Evolutionary conservation across 2,329 filamentous ascomycete genomes (phyloP).

Genomic region (Cercospora nicotianae): DNA sequence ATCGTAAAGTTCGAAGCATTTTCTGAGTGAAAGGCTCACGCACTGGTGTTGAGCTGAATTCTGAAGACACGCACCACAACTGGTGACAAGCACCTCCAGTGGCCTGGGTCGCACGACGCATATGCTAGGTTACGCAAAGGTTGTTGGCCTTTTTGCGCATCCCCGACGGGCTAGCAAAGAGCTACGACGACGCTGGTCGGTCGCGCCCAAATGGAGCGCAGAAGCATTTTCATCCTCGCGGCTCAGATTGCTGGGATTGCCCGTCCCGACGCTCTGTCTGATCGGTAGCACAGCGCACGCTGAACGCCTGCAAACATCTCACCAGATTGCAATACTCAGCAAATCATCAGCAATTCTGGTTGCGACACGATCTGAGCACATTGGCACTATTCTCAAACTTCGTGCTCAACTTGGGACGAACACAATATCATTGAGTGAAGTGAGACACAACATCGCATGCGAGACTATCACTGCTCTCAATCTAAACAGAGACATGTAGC

Average conservation of each 20-base stretch:
- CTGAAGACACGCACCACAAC: background rate
- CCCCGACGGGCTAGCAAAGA: background rate
- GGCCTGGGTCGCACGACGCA: background rate
- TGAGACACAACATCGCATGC: background rate
- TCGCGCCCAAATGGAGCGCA: background rate
- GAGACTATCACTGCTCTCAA: background rate
- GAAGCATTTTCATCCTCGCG: background rate
- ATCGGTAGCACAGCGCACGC: background rate
- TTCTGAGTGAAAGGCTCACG: constrained; percentile 13
- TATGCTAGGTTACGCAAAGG: background rate
- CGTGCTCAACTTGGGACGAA: background rate
- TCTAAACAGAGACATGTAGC: background rate
- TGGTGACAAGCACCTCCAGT: background rate
- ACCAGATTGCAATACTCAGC: background rate
- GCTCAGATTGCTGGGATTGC: too few species aligned
- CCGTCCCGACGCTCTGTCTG: background rate
- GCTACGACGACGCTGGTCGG: background rate
- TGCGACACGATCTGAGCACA: background rate
- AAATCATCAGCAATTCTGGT: background rate
- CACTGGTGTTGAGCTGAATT: background rate
- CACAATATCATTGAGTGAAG: background rate
- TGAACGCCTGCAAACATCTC: background rate
- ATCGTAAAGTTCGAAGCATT: constrained; percentile 59
- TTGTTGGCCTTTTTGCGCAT: background rate
- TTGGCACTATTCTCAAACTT: background rate